Conservation (phyloP, 129 eudicot genomes). For the Silybum marianum region DNA sequence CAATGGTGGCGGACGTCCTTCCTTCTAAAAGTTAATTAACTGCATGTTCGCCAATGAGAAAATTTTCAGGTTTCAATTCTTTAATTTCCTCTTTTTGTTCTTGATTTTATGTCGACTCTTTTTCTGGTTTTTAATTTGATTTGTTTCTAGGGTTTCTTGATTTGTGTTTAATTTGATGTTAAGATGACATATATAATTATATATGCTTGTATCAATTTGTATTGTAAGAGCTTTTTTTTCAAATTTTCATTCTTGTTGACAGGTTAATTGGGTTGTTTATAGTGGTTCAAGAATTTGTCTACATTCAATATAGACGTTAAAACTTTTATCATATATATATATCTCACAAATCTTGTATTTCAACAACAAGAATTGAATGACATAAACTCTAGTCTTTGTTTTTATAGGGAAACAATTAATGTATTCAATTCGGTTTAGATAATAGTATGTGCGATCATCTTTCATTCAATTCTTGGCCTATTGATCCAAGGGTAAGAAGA, state of each 20-base stretch:
- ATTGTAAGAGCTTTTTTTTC: constrained; percentile 19
- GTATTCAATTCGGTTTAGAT: too few relatives aligned
- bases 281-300: constrained; percentile 10
- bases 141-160: constrained; percentile 21
- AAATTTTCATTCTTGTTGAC: constrained; percentile 19
- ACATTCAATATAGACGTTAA: neutral
- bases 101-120: constrained; percentile 14
- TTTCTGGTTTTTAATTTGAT: constrained; percentile 7
- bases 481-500: neutral
- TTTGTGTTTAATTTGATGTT: constrained; percentile 35
- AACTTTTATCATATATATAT: too few relatives aligned
- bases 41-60: neutral
- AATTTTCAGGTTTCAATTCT: constrained; percentile 34
- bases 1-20: constrained; percentile 47
- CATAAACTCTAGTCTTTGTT: too few relatives aligned
- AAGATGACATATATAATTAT: constrained; percentile 26
- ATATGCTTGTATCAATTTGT: constrained; percentile 33
- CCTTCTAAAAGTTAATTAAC: constrained; percentile 32
- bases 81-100: constrained; percentile 8
- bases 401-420: too few relatives aligned
- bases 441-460: too few relatives aligned
- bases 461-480: neutral
- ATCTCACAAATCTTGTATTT: too few relatives aligned
- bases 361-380: too few relatives aligned
- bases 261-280: neutral